A percentile compares a stretch with the other conserved stretches of the same genome.
These are phyloP conservation scores for Nyctanthes arbortristis DNA, from an alignment of 257 asterid species.

Conservation along the genomic window DNA sequence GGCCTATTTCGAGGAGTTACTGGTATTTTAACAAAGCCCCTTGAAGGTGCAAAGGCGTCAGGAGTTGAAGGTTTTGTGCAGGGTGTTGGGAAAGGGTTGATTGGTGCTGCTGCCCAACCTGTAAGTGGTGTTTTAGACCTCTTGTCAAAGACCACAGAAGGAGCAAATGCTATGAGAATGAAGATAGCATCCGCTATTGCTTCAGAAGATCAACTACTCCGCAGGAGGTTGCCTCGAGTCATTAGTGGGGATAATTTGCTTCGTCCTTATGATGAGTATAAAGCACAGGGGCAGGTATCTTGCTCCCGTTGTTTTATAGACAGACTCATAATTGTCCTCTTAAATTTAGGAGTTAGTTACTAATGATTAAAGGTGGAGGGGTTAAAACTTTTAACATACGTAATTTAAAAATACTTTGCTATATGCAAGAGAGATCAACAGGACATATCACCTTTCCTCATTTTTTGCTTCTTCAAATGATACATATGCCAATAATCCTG, in stretches of 20 bases:
- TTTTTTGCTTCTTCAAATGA: not conserved
- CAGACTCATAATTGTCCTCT: not conserved
- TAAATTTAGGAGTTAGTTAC: not conserved
- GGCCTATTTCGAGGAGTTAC: slow-evolving; percentile 96
- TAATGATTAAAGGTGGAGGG: slow-evolving; percentile 15
- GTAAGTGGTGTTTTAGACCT: slow-evolving; percentile 98
- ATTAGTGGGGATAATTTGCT: slow-evolving; percentile 94
- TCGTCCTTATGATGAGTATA: slow-evolving; percentile 85
- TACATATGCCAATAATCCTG: not conserved
- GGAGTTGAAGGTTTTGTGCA: slow-evolving; percentile 99
- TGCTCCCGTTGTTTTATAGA: slow-evolving; percentile 15
- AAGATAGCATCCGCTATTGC: slow-evolving; percentile 94
- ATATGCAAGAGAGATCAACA: not conserved
- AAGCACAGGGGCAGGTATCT: slow-evolving; percentile 94
- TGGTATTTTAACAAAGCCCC: slow-evolving; percentile 97
- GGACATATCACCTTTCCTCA: not conserved
- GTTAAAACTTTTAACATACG: not conserved
- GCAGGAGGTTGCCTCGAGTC: slow-evolving; percentile 92
- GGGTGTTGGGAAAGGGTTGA: slow-evolving; percentile 97
- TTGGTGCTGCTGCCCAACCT: slow-evolving; percentile 99
- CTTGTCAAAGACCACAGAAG: slow-evolving; percentile 96
- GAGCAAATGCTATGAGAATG: slow-evolving; percentile 99
- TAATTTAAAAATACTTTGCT: too few relatives aligned
- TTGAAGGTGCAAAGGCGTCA: slow-evolving; percentile 99
- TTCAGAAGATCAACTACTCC: slow-evolving; percentile 94